phyloP scores from a whole-genome alignment of 192 early-diverging fungal genomes.

The Linderina pennispora region DNA sequence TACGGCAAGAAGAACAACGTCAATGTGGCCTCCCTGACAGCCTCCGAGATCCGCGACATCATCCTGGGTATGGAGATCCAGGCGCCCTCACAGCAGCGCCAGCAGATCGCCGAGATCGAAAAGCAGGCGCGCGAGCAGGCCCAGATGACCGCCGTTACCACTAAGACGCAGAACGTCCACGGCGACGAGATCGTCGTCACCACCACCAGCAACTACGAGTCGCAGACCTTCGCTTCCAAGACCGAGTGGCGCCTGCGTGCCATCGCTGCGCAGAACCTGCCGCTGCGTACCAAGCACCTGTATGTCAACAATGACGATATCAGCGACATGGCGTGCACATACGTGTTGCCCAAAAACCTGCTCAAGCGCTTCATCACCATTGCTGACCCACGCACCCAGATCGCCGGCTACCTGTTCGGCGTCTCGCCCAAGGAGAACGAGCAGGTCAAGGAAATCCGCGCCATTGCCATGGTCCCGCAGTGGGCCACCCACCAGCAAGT shows the following conservation, averaged over 20 bases:
- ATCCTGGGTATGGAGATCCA: slow-evolving; percentile 99
- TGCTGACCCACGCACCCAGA: slow-evolving; percentile 90
- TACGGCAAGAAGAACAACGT: slow-evolving; percentile 99
- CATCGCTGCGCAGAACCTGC: slow-evolving; percentile 94
- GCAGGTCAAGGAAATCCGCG: slow-evolving; percentile 93
- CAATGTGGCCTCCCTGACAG: slow-evolving; percentile 92
- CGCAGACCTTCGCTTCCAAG: slow-evolving; percentile 96
- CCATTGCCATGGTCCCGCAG: slow-evolving; percentile 95
- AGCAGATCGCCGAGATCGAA: slow-evolving; percentile 97
- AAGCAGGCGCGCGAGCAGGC: slow-evolving; percentile 91
- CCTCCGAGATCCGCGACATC: slow-evolving; percentile 96
- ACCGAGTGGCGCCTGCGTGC: slow-evolving; percentile 98
- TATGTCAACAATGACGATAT: slow-evolving; percentile 96
- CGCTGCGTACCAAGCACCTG: slow-evolving; percentile 92
- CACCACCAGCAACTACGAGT: slow-evolving; percentile 94
- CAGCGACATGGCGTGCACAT: slow-evolving; percentile 90
- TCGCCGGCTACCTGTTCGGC: slow-evolving; percentile 94
- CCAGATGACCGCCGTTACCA: slow-evolving; percentile 92
- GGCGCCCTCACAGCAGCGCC: slow-evolving; percentile 91
- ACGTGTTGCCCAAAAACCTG: slow-evolving; percentile 96
- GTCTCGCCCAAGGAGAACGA: slow-evolving; percentile 81
- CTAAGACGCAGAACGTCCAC: slow-evolving; percentile 93
- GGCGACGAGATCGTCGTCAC: slow-evolving; percentile 99
- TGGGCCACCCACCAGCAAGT: slow-evolving; percentile 96
- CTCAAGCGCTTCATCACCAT: slow-evolving; percentile 95